These are phyloP conservation scores for Paramyrothecium sp. DNA, from an alignment of 2,329 filamentous ascomycete species.

Conservation along the genomic window DNA sequence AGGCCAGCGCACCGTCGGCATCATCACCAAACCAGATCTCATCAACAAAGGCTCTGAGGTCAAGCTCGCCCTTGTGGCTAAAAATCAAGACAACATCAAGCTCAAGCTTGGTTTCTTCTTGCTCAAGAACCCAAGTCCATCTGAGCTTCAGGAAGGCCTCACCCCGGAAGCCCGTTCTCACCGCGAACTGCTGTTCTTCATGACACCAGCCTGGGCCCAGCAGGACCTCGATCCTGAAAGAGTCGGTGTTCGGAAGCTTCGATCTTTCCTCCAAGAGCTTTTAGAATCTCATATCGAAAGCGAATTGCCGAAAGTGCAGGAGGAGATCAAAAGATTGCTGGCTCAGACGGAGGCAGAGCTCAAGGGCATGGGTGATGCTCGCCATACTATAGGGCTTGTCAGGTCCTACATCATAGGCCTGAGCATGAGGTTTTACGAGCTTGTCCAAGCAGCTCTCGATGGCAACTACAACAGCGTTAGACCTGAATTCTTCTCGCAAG, in stretches of 20 bases:
- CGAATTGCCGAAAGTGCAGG: constrained; percentile 23
- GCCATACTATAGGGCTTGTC: constrained; percentile 13
- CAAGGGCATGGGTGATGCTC: constrained; percentile 10
- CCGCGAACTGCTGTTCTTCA: constrained; percentile 40
- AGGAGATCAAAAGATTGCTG: constrained; percentile 16
- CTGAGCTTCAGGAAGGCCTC: constrained; percentile 27
- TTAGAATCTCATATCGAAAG: constrained; percentile 24
- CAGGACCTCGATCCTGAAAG: constrained; percentile 14
- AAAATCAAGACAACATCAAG: constrained; percentile 35
- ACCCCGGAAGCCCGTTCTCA: constrained; percentile 30
- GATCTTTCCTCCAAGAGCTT: constrained; percentile 18
- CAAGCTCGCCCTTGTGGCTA: constrained; percentile 22
- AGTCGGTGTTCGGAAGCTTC: constrained; percentile 15
- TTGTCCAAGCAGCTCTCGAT: constrained; percentile 20
- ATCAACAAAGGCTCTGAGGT: constrained; percentile 19
- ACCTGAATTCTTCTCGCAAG: constrained; percentile 12
- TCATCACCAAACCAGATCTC: constrained; percentile 42
- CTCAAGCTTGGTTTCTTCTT: constrained; percentile 35
- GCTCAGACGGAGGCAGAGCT: constrained; percentile 6
- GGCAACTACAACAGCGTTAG: constrained; percentile 15
- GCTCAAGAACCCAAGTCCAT: constrained; percentile 31
- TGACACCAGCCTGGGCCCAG: constrained; percentile 31
- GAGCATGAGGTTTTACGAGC: constrained; percentile 18
- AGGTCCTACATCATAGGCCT: constrained; percentile 16
- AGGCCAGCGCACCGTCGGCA: constrained; percentile 35